Evolutionary conservation across 768 basidiomycete genomes (phyloP).

Genomic region (Hydnomerulius pinastri): DNA sequence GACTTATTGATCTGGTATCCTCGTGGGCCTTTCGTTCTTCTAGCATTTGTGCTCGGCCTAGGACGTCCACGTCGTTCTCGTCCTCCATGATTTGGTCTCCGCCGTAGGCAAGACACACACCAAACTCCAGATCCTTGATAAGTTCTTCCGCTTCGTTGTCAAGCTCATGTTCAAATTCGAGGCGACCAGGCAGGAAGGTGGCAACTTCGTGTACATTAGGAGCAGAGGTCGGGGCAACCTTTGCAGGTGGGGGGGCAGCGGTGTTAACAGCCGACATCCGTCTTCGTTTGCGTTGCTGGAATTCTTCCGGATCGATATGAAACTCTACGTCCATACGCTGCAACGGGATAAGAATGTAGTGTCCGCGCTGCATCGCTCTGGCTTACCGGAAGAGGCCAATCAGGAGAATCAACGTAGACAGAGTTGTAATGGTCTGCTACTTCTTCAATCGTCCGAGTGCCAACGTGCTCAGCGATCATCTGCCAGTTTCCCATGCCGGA

Average conservation of each 20-base stretch:
- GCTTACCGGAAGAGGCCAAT: constrained; percentile 83
- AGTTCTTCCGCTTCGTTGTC: constrained; percentile 97
- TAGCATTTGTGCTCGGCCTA: constrained; percentile 44
- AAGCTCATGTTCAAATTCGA: constrained; percentile 97
- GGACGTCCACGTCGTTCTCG: constrained; percentile 74
- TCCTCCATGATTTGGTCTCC: constrained; percentile 83
- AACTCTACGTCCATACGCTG: constrained; percentile 58
- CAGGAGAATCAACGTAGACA: constrained; percentile 75
- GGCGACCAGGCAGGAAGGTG: constrained; percentile 91
- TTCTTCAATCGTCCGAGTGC: constrained; percentile 91
- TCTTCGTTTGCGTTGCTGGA: constrained; percentile 86
- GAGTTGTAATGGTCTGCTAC: constrained; percentile 86
- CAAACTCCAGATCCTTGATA: constrained; percentile 96
- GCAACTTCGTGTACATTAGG: constrained; percentile 92
- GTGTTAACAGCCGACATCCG: constrained; percentile 82
- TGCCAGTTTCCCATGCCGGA: constrained; percentile 97
- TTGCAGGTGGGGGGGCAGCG: constrained; percentile 55
- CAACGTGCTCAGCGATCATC: constrained; percentile 92
- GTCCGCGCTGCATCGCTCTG: constrained; percentile 13
- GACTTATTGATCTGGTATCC: constrained; percentile 21
- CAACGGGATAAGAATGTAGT: neutral
- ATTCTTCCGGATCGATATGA: constrained; percentile 74
- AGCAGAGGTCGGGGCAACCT: constrained; percentile 81
- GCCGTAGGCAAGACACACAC: constrained; percentile 80
- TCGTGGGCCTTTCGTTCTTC: constrained; percentile 38